Evolutionary conservation across 257 asterid genomes (phyloP).

Genomic region (Solanum dulcamara): DNA sequence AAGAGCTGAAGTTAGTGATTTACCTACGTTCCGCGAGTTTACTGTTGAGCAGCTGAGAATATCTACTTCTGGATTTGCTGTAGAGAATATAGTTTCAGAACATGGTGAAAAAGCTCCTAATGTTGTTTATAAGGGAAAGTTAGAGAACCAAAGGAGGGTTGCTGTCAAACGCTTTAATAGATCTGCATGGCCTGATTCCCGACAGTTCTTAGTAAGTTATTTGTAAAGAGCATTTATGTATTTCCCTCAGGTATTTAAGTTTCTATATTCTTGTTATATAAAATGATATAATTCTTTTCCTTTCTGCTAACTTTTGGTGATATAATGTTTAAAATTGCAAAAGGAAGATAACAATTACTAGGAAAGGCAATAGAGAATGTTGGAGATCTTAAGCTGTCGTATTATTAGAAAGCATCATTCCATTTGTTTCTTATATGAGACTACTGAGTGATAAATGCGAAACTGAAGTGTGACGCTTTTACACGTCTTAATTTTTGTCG

Average conservation of each 20-base stretch:
- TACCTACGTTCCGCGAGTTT: constrained; percentile 75
- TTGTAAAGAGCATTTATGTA: not conserved
- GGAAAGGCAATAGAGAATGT: not conserved
- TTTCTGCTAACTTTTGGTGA: not conserved
- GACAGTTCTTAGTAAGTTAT: constrained; percentile 75
- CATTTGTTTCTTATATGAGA: not conserved
- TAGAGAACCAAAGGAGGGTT: constrained; percentile 73
- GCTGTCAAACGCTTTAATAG: constrained; percentile 94
- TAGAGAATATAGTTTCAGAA: constrained; percentile 87
- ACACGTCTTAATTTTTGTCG: not conserved
- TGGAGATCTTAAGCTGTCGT: not conserved
- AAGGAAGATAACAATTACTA: not conserved
- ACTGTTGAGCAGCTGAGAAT: constrained; percentile 70
- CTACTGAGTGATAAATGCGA: not conserved
- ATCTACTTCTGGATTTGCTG: constrained; percentile 88
- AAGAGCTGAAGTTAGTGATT: constrained; percentile 51
- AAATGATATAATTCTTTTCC: not conserved
- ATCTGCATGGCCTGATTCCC: constrained; percentile 23
- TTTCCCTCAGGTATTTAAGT: not conserved
- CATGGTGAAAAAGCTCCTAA: constrained; percentile 98
- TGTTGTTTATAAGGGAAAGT: constrained; percentile 21
- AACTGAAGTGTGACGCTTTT: not conserved
- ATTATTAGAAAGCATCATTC: not conserved
- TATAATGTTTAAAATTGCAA: not conserved
- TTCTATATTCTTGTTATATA: not conserved